Percentiles rank a stretch among this genome's conserved stretches.
phyloP scores from a whole-genome alignment of 805 yeast species.

The Saccharomycopsis lassenensis region DNA sequence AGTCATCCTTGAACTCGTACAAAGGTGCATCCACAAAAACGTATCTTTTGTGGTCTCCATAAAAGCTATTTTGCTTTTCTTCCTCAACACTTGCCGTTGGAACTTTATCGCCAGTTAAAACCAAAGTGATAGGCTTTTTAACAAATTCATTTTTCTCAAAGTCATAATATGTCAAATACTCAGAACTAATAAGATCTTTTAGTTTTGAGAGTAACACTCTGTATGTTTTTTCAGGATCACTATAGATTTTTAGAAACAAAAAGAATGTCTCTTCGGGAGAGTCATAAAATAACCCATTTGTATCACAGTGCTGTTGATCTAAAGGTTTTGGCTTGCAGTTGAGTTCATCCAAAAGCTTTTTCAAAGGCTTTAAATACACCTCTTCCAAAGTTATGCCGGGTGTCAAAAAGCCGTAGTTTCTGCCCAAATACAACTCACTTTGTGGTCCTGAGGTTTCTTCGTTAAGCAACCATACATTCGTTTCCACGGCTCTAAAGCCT shows the following conservation, averaged over 20 bases:
- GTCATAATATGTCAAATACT: constrained; percentile 42
- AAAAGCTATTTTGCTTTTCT: constrained; percentile 20
- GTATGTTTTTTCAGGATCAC: constrained; percentile 34
- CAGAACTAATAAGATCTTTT: constrained; percentile 35
- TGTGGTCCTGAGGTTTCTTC: constrained; percentile 26
- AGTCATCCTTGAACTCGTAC: constrained; percentile 22
- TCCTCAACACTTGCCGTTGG: constrained; percentile 32
- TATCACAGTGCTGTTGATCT: constrained; percentile 20
- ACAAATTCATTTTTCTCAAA: constrained; percentile 24
- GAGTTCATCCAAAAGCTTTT: constrained; percentile 34
- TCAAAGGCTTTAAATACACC: constrained; percentile 44
- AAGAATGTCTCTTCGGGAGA: constrained; percentile 40
- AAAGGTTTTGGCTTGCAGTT: constrained; percentile 26
- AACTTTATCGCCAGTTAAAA: constrained; percentile 49
- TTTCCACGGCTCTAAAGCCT: constrained; percentile 51
- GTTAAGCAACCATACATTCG: constrained; percentile 44
- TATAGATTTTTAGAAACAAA: constrained; percentile 47
- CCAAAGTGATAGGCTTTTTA: constrained; percentile 47
- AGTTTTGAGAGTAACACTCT: constrained; percentile 33
- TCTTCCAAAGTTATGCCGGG: constrained; percentile 34
- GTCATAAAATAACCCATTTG: constrained; percentile 35
- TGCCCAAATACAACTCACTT: constrained; percentile 48
- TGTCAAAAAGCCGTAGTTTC: constrained; percentile 37
- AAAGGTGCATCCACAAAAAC: constrained; percentile 38
- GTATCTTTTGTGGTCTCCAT: constrained; percentile 23